phyloP scores from a whole-genome alignment of 2,329 filamentous ascomycete species.

The Alternaria longipes region DNA sequence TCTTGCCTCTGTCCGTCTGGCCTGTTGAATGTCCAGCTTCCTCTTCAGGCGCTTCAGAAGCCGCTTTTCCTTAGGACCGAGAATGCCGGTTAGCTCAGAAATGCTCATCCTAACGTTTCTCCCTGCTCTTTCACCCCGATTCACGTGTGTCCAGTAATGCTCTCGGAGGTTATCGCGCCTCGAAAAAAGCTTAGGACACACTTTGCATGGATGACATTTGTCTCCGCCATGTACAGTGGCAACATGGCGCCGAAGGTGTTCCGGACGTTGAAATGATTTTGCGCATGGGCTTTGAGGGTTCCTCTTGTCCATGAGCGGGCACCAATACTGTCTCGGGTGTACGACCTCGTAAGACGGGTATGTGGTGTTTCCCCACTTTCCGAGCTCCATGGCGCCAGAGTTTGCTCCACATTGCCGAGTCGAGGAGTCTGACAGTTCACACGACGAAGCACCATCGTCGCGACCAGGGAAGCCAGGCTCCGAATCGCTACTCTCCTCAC shows the following conservation, averaged over 20 bases:
- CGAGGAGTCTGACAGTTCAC: neutral
- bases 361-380: constrained; percentile 19
- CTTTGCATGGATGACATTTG: constrained; percentile 17
- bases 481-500: neutral
- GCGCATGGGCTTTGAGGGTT: constrained; percentile 11
- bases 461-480: neutral
- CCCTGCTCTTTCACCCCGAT: constrained; percentile 24
- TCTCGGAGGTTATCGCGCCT: constrained; percentile 37
- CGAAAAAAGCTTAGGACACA: constrained; percentile 27
- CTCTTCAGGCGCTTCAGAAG: constrained; percentile 23
- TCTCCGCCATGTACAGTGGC: constrained; percentile 25
- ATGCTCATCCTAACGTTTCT: constrained; percentile 32
- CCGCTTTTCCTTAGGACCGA: constrained; percentile 29
- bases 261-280: constrained; percentile 25
- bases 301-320: neutral
- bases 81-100: constrained; percentile 23
- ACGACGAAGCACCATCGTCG: neutral
- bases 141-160: constrained; percentile 40
- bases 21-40: constrained; percentile 2
- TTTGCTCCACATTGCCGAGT: neutral
- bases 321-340: constrained; percentile 21
- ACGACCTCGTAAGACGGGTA: constrained; percentile 3
- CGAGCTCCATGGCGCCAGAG: constrained; percentile 19
- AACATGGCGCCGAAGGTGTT: constrained; percentile 34
- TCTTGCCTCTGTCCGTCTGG: neutral